Conservation (phyloP, 2,329 filamentous ascomycete genomes). For the Alternaria ventricosa region DNA sequence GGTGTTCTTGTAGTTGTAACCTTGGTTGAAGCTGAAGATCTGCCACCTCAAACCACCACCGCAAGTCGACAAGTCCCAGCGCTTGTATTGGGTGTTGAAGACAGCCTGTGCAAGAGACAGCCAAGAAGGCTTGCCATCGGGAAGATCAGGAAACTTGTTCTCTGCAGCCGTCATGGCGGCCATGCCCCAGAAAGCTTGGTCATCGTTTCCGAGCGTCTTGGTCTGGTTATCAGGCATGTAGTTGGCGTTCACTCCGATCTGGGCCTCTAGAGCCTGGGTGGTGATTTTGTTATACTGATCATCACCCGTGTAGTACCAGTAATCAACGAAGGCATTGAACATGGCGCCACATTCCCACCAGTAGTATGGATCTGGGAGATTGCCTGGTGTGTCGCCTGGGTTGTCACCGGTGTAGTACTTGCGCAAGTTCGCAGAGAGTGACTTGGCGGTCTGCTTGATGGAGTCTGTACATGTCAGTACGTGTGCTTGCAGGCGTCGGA, state of each 20-base stretch:
- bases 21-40: constrained; percentile 76
- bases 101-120: constrained; percentile 72
- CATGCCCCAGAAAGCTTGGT: constrained; percentile 66
- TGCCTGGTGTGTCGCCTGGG: constrained; percentile 65
- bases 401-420: constrained; percentile 69
- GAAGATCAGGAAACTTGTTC: constrained; percentile 54
- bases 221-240: constrained; percentile 81
- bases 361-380: constrained; percentile 56
- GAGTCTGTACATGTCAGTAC: constrained; percentile 58
- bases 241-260: constrained; percentile 74
- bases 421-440: constrained; percentile 67
- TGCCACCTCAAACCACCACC: constrained; percentile 81
- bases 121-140: constrained; percentile 65
- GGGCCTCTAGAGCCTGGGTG: constrained; percentile 69
- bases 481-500: background rate
- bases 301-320: constrained; percentile 53
- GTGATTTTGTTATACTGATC: constrained; percentile 49
- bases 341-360: constrained; percentile 54
- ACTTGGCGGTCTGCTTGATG: constrained; percentile 66
- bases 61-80: constrained; percentile 74
- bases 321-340: constrained; percentile 50
- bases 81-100: constrained; percentile 71
- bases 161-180: constrained; percentile 66
- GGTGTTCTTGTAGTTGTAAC: constrained; percentile 83
- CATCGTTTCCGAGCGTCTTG: constrained; percentile 60